Evolutionary conservation across 345 rosid genomes (phyloP), one percentile per base, ranked within the genome.

Genomic region (Balakata baccata): DNA sequence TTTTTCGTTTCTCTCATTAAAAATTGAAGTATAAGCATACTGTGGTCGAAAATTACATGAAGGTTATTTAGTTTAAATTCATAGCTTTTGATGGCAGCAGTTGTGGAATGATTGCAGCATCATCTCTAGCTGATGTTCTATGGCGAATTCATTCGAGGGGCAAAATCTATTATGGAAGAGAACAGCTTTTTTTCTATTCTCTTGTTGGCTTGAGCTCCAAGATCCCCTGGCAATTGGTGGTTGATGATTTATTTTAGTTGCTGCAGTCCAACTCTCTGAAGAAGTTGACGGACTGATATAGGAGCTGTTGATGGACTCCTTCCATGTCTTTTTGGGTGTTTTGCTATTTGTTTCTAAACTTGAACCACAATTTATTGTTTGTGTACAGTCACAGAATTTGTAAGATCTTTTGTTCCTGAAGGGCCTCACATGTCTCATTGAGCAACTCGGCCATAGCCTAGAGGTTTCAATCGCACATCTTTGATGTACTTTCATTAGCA

Each of bases 1-100:
- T 56, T 65, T 61, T 23, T 41, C 11, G 43, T 64, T 43, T 4
- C 16, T 39, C 7, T 39, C 17, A 8, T 51, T 11, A 37, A 22
- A 68, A 70, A 57, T 56, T 63, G 39, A 70, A 18, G 46, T 59
- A n/a, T 10, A 10, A 23, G 18, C 66, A 58, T 70, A 51, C 23
- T 25, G 5, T 56, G 59, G 29, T 47, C 11, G 34, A 61, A 43
- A 4, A n/a, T 17, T 17, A 18, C 14, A 34, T 61, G 18, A 18
- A 16, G 47, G 12, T 23, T 12, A 18, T 68, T 68, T 17, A 3
- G 61, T 14, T 39, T 25, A 58, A 39, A 43, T 43, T 20, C 29
- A 18, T 59, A 1, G 51, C 47, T 43, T 43, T 22, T 41, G n/a
- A 18, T 45, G 34, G 8, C 18, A 14, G 11, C 43, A 49, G 39